These are phyloP conservation scores for Oryza nivara DNA, from an alignment of 176 grass and related monocot species.

Conservation along the genomic window DNA sequence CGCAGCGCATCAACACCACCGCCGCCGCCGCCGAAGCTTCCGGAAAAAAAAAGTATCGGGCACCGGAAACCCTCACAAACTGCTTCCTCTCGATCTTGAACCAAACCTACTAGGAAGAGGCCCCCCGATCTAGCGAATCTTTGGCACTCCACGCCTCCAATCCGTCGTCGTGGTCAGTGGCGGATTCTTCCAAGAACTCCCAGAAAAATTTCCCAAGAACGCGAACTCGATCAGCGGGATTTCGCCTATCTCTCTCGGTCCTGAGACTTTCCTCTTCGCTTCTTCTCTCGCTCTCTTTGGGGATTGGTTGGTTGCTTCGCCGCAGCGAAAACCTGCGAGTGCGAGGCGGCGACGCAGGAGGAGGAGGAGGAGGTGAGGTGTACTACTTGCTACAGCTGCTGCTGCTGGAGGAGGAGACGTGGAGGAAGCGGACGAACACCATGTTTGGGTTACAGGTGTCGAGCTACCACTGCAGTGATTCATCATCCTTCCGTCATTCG, in stretches of 20 bases:
- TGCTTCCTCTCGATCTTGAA: not conserved
- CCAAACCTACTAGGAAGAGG: not conserved
- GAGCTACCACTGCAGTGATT: no score
- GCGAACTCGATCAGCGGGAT: not conserved
- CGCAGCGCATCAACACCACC: slow-evolving; percentile 40
- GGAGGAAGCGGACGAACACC: no score
- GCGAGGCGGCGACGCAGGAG: no score
- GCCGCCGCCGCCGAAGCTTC: slow-evolving; percentile 26
- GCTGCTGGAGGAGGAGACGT: no score
- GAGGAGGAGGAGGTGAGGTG: no score
- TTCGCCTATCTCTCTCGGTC: no score
- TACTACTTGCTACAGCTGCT: no score
- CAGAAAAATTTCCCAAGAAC: not conserved
- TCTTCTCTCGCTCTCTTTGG: not conserved
- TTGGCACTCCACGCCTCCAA: not conserved
- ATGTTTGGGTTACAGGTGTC: not conserved
- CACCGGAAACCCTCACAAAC: not conserved
- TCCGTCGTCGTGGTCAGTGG: not conserved
- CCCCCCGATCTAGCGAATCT: not conserved
- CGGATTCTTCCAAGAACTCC: no score
- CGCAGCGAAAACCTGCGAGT: not conserved
- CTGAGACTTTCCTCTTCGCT: not conserved
- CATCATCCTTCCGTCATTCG: not conserved
- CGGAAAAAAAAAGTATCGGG: not conserved
- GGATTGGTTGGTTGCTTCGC: not conserved